Evolutionary conservation across 108 stramenopile genomes (phyloP).

Genomic region (Fragilaria radians): DNA sequence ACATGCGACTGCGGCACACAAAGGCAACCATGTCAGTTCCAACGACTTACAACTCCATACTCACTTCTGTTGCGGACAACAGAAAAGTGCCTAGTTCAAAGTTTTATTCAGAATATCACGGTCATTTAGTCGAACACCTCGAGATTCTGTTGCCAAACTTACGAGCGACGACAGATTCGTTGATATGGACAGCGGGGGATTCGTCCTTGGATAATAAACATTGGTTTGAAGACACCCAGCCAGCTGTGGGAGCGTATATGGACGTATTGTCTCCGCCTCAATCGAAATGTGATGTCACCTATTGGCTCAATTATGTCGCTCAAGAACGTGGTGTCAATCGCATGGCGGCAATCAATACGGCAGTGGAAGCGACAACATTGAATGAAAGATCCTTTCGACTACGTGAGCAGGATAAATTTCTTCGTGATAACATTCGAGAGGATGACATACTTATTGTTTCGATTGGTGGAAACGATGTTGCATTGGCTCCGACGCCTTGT

Average conservation of each 20-base stretch:
- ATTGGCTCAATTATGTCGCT: slow-evolving; percentile 61
- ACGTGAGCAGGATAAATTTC: slow-evolving; percentile 66
- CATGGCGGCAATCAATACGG: slow-evolving; percentile 66
- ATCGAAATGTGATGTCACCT: slow-evolving; percentile 65
- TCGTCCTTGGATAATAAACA: slow-evolving; percentile 77
- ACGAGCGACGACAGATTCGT: slow-evolving; percentile 32
- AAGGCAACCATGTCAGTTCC: no score
- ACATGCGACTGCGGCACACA: no score
- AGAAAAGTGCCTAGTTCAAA: slow-evolving; percentile 29
- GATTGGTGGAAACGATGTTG: slow-evolving; percentile 87
- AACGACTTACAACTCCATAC: no score
- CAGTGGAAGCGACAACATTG: slow-evolving; percentile 76
- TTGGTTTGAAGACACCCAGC: slow-evolving; percentile 51
- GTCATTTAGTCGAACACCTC: slow-evolving; percentile 61
- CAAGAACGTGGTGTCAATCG: slow-evolving; percentile 6
- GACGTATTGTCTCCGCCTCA: slow-evolving; percentile 48
- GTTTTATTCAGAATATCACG: slow-evolving; percentile 69
- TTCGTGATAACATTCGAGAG: slow-evolving; percentile 62
- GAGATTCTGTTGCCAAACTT: slow-evolving; percentile 40
- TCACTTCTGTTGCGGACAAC: no score
- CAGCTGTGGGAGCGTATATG: slow-evolving; percentile 44
- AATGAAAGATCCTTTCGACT: slow-evolving; percentile 50
- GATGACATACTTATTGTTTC: slow-evolving; percentile 74
- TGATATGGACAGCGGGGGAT: slow-evolving; percentile 74
- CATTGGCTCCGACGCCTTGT: slow-evolving; percentile 63